Percentiles rank a stretch among this genome's conserved stretches.
Evolutionary conservation across 352 stramenopile genomes (phyloP).

Genomic region (Phytophthora ramorum): DNA sequence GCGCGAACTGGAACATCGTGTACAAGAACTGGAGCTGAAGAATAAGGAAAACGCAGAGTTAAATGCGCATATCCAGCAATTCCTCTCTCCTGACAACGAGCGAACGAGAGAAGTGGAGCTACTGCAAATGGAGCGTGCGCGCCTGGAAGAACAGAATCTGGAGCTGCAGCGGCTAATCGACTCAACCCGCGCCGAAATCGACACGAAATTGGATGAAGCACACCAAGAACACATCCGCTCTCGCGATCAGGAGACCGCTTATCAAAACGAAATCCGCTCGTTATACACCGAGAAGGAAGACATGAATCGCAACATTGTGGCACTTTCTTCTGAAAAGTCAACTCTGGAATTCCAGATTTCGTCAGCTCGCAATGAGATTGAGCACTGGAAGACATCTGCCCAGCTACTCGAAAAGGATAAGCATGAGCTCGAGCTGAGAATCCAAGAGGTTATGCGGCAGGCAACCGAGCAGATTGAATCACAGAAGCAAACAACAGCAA

Average conservation of each 20-base stretch:
- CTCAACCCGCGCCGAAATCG: constrained; percentile 44
- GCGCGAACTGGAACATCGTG: constrained; percentile 59
- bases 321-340: constrained; percentile 57
- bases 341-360: constrained; percentile 57
- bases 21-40: constrained; percentile 57
- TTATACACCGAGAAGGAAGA: constrained; percentile 74
- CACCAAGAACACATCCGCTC: constrained; percentile 47
- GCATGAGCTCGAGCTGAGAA: constrained; percentile 46
- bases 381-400: constrained; percentile 39
- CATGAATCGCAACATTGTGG: constrained; percentile 52
- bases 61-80: constrained; percentile 61
- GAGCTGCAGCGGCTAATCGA: constrained; percentile 57
- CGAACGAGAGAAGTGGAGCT: constrained; percentile 61
- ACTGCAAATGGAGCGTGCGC: constrained; percentile 55
- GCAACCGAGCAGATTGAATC: constrained; percentile 54
- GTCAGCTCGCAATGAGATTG: constrained; percentile 47
- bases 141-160: constrained; percentile 70
- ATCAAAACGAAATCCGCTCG: constrained; percentile 56
- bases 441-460: constrained; percentile 61
- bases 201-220: constrained; percentile 55
- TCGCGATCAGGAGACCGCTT: constrained; percentile 55
- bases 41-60: constrained; percentile 59
- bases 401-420: constrained; percentile 66
- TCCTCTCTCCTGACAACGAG: constrained; percentile 63
- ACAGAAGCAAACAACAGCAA: constrained; percentile 50